A percentile compares a stretch with the other conserved stretches of the same genome.
phyloP scores from a whole-genome alignment of 805 yeast genomes.

The Priceomyces castillae region DNA sequence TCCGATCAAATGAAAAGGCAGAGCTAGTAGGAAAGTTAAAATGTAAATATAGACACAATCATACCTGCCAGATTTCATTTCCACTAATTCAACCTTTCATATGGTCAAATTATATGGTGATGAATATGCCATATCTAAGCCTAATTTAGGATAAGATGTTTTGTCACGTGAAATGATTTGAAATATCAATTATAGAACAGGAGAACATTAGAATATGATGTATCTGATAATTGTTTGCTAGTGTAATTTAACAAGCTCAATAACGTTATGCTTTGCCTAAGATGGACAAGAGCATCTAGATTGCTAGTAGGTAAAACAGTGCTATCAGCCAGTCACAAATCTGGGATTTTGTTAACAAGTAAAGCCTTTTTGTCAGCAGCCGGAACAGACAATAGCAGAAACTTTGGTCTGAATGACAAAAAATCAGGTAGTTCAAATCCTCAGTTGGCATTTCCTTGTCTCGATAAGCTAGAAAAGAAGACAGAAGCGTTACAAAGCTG shows the following conservation, averaged over 20 bases:
- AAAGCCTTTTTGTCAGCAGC: constrained; percentile 5
- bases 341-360: neutral
- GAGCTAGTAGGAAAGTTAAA: constrained; percentile 17
- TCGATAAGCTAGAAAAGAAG: constrained; percentile 69
- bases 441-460: constrained; percentile 77
- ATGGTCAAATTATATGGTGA: neutral
- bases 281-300: neutral
- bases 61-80: neutral
- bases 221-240: too few species aligned
- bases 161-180: constrained; percentile 13
- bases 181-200: neutral
- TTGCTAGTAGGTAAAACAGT: neutral
- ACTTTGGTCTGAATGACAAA: neutral
- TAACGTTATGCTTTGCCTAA: neutral
- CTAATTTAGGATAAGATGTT: neutral
- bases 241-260: too few species aligned
- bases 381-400: neutral
- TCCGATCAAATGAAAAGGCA: constrained; percentile 19
- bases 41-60: constrained; percentile 3
- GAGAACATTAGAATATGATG: neutral
- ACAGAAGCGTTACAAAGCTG: constrained; percentile 32
- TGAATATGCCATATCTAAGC: neutral
- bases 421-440: constrained; percentile 47
- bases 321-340: neutral
- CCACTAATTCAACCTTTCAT: neutral